phyloP scores from a whole-genome alignment of 2,329 filamentous ascomycete species.

The Lecanicillium sp. region DNA sequence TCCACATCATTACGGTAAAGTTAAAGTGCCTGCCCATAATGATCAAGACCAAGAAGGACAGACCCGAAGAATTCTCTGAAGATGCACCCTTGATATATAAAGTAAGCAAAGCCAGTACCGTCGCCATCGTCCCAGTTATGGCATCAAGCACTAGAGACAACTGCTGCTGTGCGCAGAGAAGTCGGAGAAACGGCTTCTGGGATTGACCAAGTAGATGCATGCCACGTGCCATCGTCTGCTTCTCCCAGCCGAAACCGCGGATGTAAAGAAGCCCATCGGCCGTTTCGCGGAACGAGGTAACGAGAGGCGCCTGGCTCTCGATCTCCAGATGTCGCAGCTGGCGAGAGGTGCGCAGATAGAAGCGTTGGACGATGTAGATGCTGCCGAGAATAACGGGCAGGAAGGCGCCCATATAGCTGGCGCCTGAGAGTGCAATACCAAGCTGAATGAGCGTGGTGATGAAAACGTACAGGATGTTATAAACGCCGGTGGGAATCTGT shows the following conservation, averaged over 20 bases:
- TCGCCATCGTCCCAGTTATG: constrained; percentile 35
- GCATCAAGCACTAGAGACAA: constrained; percentile 42
- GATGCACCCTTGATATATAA: not conserved
- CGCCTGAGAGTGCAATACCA: constrained; percentile 18
- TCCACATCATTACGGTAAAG: not conserved
- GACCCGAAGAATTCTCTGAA: not conserved
- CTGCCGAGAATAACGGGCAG: constrained; percentile 20
- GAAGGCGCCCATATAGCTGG: constrained; percentile 24
- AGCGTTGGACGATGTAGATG: constrained; percentile 26
- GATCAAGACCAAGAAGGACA: not conserved
- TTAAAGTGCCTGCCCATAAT: not conserved
- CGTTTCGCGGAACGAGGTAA: constrained; percentile 35
- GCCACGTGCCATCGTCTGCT: constrained; percentile 35
- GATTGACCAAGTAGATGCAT: constrained; percentile 41
- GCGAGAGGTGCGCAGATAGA: constrained; percentile 30
- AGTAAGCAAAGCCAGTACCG: not conserved
- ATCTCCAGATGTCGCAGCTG: constrained; percentile 31
- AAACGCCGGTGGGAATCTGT: not conserved
- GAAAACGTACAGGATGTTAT: not conserved
- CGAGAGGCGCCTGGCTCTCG: constrained; percentile 29
- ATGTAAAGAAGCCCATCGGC: constrained; percentile 40
- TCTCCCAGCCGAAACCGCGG: constrained; percentile 49
- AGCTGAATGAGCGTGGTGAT: constrained; percentile 12
- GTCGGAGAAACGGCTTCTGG: constrained; percentile 48
- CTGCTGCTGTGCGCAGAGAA: constrained; percentile 50